Percentiles rank a stretch among this genome's conserved stretches.
Evolutionary conservation across 257 asterid genomes (phyloP).

Genomic region (Hygrophila difformis): DNA sequence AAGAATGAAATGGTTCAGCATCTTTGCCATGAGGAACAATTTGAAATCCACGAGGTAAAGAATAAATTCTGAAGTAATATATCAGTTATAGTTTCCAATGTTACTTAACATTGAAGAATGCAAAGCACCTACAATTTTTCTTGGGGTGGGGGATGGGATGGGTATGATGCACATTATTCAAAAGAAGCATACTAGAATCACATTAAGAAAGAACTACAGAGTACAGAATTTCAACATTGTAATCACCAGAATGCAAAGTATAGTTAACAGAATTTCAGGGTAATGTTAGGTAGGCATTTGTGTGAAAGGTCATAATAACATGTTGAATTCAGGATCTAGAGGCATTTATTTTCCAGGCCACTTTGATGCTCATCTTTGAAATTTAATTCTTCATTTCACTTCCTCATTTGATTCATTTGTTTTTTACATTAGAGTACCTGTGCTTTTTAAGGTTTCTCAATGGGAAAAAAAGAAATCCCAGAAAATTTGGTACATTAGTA

Average conservation of each 20-base stretch:
- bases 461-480: no score
- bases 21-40: conserved; percentile 11
- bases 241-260: neutral
- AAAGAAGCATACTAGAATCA: neutral
- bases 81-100: neutral
- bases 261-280: neutral
- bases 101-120: conserved; percentile 8
- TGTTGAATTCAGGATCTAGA: conserved; percentile 7
- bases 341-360: neutral
- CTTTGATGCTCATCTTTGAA: neutral
- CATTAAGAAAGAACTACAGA: conserved; percentile 2
- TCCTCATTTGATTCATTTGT: neutral
- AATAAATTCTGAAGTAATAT: neutral
- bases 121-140: neutral
- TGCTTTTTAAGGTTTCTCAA: no score
- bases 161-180: conserved; percentile 3
- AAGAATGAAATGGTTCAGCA: conserved; percentile 18
- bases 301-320: conserved; percentile 2
- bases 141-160: no score
- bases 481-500: neutral
- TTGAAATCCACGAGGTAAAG: conserved; percentile 6
- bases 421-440: no score
- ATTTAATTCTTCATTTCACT: conserved; percentile 3
- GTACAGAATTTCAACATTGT: neutral
- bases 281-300: neutral